phyloP scores from a whole-genome alignment of 768 basidiomycete genomes.

The Kwoniella europaea region DNA sequence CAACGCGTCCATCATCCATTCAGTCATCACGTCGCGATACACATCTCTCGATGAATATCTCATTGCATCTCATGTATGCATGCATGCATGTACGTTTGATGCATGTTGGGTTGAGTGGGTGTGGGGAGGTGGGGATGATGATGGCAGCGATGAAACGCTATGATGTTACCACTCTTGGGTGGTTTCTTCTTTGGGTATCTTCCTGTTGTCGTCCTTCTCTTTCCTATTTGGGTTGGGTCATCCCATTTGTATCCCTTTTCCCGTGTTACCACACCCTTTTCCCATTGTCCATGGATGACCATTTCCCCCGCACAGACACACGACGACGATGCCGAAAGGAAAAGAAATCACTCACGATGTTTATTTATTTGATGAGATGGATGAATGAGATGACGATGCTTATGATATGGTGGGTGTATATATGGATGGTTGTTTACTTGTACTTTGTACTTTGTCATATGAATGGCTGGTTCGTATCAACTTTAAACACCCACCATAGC shows the following conservation, averaged over 20 bases:
- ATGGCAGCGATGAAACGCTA: background rate
- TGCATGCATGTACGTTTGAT: background rate
- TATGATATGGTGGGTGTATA: conserved; percentile 7
- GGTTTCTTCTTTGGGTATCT: conserved; percentile 25
- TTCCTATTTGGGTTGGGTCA: conserved; percentile 23
- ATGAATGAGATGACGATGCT: background rate
- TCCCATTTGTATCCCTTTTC: background rate
- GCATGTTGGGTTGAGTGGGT: background rate
- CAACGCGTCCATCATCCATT: conserved; percentile 4
- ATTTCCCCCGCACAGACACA: conserved; percentile 22
- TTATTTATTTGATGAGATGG: background rate
- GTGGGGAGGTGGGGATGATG: background rate
- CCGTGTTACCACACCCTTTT: conserved; percentile 5
- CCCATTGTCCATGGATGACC: background rate
- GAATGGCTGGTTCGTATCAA: conserved; percentile 22
- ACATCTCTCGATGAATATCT: conserved; percentile 10
- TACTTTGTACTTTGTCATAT: too few relatives aligned
- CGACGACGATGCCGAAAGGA: background rate
- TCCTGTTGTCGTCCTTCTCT: background rate
- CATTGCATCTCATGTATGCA: background rate
- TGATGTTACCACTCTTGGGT: background rate
- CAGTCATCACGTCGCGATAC: background rate
- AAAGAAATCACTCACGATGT: conserved; percentile 14
- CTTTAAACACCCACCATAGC: conserved; percentile 5
- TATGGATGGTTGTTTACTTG: background rate